phyloP scores from a whole-genome alignment of 352 stramenopile species.

The Aphanomyces invadans region DNA sequence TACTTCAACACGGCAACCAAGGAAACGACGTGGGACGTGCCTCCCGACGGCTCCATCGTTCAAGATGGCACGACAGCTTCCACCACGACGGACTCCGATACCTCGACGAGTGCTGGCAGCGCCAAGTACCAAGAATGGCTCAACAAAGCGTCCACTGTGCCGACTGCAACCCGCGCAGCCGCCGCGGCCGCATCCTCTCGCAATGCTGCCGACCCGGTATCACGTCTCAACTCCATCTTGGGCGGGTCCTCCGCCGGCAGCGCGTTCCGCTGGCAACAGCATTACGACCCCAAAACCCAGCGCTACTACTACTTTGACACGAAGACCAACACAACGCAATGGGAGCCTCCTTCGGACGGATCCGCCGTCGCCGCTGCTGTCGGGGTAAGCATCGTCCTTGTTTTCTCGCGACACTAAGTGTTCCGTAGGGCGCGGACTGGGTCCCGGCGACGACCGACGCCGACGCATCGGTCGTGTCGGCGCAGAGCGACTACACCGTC shows the following conservation, averaged over 20 bases:
- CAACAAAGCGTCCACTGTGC: conserved; percentile 26
- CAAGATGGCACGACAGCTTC: conserved; percentile 26
- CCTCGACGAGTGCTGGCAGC: not conserved
- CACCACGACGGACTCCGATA: conserved; percentile 1
- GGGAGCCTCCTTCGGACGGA: conserved; percentile 50
- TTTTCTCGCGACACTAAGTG: not conserved
- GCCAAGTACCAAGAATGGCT: conserved; percentile 63
- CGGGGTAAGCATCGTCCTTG: conserved; percentile 38
- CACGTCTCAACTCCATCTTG: conserved; percentile 63
- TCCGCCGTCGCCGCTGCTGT: conserved; percentile 46
- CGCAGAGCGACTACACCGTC: conserved; percentile 41
- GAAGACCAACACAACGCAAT: conserved; percentile 67
- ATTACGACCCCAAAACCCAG: conserved; percentile 71
- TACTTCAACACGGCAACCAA: conserved; percentile 25
- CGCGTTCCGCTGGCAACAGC: conserved; percentile 65
- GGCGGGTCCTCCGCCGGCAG: conserved; percentile 39
- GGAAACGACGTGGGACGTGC: conserved; percentile 17
- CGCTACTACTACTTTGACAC: conserved; percentile 83
- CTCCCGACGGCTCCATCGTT: conserved; percentile 5
- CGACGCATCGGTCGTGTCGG: conserved; percentile 36
- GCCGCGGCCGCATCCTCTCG: conserved; percentile 34
- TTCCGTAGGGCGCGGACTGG: conserved; percentile 63
- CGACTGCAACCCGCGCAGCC: not conserved
- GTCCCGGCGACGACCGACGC: conserved; percentile 36
- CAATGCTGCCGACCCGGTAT: conserved; percentile 61